Base-by-base conservation (phyloP, 371 early-diverging fungal species). In the Choanephora cucurbitarum region DNA sequence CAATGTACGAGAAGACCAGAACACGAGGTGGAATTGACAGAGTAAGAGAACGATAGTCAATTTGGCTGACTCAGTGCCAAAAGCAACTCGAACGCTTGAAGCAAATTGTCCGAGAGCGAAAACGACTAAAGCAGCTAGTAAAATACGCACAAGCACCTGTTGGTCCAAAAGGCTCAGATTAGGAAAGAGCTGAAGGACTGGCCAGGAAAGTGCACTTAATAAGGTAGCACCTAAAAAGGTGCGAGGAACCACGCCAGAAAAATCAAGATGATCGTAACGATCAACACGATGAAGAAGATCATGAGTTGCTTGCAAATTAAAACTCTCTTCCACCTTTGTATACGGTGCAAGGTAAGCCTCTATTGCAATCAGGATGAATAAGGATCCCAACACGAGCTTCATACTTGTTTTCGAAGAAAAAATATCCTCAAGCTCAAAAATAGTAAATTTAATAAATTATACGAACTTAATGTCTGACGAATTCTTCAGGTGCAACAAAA, bases 291-390 rank as follows among this genome's bases (percentile, higher is more conserved):
- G 77, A 47, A 95, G 53, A 24, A 97, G 75, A 70, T 98, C 97
- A 66, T 95, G 93, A 3, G 82, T 82, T 3, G 97, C 96, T 69
- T 98, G 98, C 42, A 93, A 50, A 63, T 91, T 92, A 75, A 98
- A 98, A 59, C 92, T 91, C 66, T 98, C 98, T 71, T 98, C 97
- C 31, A 98, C 97, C 73, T 97, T 96, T 44, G 93, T 92, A 69
- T 74, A 96, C 0, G 96, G 97, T 32, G 85, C 82, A 15, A 69
- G 52, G 28, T 75, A 43, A 28, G 74, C 70, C 54, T 84, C 75
- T 28, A 66, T 8, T 15, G 67, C 53, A 21, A 84, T 67, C 44
- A 85, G 48, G 14, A 57, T 8, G 43, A 76, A 67, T 31, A 78
- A 21, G 37, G 46, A 41, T 39, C 44, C 45, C 17, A 69, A 39